Percentiles rank a stretch among this genome's conserved stretches.
These are phyloP conservation scores for Rhynchosporium graminicola DNA, from an alignment of 2,329 filamentous ascomycete genomes.

Conservation along the genomic window DNA sequence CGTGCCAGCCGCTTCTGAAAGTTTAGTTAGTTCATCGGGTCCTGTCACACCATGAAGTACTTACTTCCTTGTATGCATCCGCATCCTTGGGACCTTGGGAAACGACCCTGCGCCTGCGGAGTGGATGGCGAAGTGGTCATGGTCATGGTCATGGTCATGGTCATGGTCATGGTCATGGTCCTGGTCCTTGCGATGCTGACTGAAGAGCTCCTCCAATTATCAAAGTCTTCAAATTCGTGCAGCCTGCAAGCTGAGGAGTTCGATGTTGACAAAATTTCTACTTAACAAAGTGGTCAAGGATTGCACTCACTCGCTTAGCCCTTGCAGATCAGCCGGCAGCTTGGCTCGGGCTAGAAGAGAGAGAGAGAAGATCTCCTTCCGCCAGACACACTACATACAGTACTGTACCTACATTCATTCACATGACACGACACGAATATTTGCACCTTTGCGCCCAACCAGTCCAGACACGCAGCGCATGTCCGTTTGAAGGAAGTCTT, in stretches of 20 bases:
- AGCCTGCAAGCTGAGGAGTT: slow-evolving; percentile 3
- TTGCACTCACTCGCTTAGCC: slow-evolving; percentile 3
- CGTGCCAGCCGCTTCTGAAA: neutral
- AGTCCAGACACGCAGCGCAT: slow-evolving; percentile 16
- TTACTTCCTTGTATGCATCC: neutral
- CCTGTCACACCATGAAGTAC: neutral
- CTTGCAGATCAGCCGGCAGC: neutral
- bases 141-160: neutral
- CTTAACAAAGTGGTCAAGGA: neutral
- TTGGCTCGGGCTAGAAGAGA: neutral
- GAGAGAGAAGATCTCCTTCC: slow-evolving; percentile 1
- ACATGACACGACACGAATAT: slow-evolving; percentile 15
- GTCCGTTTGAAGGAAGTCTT: slow-evolving; percentile 30
- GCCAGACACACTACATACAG: neutral
- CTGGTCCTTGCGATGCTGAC: too few species aligned
- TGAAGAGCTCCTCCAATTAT: neutral
- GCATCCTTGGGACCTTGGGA: neutral
- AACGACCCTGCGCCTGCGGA: slow-evolving; percentile 23
- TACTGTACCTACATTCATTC: neutral
- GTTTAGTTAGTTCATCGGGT: slow-evolving; percentile 2
- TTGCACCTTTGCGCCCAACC: slow-evolving; percentile 12
- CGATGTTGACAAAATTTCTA: neutral
- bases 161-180: too few species aligned
- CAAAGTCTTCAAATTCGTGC: neutral
- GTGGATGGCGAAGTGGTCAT: neutral